Percentiles rank a stretch among this genome's conserved stretches.
Conservation (phyloP, 1,284 basidiomycete genomes). For the Ceratobasidium sp. region DNA sequence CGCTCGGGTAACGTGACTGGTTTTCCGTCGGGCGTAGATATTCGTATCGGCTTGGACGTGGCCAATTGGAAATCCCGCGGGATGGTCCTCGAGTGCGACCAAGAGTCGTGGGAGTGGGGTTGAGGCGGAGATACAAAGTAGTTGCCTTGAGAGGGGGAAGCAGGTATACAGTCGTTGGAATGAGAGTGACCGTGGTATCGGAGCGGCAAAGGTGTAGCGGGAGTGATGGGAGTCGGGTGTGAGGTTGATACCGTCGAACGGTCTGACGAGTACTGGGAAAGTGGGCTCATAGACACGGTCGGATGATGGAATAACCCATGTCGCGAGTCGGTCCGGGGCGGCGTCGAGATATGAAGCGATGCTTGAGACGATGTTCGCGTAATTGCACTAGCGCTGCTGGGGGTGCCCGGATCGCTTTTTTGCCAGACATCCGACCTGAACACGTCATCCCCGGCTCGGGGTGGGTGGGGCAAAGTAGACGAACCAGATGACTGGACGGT, state of each 20-base stretch:
- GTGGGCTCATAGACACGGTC: not conserved
- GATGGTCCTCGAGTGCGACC: not conserved
- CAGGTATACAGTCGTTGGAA: not conserved
- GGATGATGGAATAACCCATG: not conserved
- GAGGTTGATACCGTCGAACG: not conserved
- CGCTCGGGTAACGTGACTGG: not conserved
- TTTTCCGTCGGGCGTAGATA: slow-evolving; percentile 18
- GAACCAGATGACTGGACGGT: slow-evolving; percentile 18
- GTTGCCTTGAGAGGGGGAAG: not conserved
- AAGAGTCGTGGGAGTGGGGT: not conserved
- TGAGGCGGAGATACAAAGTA: not conserved
- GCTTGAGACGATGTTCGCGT: not conserved
- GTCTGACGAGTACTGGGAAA: not conserved
- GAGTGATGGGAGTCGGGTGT: slow-evolving; percentile 3
- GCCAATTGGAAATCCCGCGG: slow-evolving; percentile 22
- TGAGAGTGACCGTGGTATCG: not conserved
- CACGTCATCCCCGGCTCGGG: not conserved
- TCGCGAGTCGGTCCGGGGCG: slow-evolving; percentile 13
- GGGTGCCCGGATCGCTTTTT: slow-evolving; percentile 3
- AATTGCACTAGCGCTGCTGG: not conserved
- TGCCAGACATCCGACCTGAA: slow-evolving; percentile 5
- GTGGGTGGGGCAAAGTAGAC: not conserved
- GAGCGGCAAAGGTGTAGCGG: slow-evolving; percentile 1
- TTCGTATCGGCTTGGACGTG: slow-evolving; percentile 8
- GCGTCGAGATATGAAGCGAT: slow-evolving; percentile 6